Evolutionary conservation across 306 rosid genomes (phyloP).

Genomic region (apple (Malus domestica)): DNA sequence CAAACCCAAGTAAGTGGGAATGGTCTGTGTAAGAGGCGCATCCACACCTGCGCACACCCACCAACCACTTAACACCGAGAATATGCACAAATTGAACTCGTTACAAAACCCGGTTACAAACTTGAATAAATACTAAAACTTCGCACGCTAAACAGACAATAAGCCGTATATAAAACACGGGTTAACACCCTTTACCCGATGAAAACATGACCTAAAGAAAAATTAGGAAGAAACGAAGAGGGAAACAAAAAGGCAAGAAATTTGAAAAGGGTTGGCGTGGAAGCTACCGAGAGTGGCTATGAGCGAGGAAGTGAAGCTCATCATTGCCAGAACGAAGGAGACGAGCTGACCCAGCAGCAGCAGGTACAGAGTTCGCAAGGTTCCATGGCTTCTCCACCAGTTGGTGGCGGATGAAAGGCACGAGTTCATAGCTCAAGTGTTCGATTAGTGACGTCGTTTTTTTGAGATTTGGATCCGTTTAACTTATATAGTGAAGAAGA

Average conservation of each 20-base stretch:
- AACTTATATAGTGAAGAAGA: background rate
- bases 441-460: background rate
- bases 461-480: background rate
- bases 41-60: conserved; percentile 42
- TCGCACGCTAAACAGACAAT: too few species aligned
- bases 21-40: conserved; percentile 48
- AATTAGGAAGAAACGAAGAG: background rate
- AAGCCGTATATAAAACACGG: too few species aligned
- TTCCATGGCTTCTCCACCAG: conserved; percentile 27
- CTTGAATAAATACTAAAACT: too few species aligned
- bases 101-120: too few species aligned
- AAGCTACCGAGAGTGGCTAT: conserved; percentile 41
- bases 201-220: background rate
- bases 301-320: conserved; percentile 53
- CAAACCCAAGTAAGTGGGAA: conserved; percentile 34
- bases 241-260: background rate
- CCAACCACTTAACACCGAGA: background rate
- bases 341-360: conserved; percentile 53
- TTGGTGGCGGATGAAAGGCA: background rate
- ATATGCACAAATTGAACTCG: too few species aligned
- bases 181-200: too few species aligned
- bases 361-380: conserved; percentile 16
- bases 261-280: background rate
- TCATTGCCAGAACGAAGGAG: conserved; percentile 39
- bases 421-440: conserved; percentile 20